Evolutionary conservation across 1,284 basidiomycete species (phyloP).

Genomic region (Tranzscheliella williamsii): DNA sequence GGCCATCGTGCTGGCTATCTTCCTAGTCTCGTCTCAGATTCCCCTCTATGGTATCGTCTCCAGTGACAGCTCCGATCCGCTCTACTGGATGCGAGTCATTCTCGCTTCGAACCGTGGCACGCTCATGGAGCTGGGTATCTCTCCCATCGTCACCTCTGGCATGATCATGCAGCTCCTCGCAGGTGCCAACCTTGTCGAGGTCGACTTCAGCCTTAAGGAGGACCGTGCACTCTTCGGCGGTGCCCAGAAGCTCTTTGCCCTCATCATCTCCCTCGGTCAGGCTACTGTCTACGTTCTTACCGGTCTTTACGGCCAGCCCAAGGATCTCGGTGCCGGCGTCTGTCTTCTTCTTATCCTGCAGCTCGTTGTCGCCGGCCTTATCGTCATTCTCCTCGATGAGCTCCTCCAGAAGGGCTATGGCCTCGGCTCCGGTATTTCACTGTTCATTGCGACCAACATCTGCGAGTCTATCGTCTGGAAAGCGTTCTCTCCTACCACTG

Average conservation of each 20-base stretch:
- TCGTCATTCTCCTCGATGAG: constrained; percentile 97
- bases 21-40: constrained; percentile 60
- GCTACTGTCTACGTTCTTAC: constrained; percentile 96
- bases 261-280: constrained; percentile 94
- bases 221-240: constrained; percentile 93
- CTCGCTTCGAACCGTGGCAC: constrained; percentile 97
- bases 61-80: constrained; percentile 71
- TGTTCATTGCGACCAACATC: constrained; percentile 99
- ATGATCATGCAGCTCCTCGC: constrained; percentile 99
- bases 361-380: constrained; percentile 87
- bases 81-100: constrained; percentile 99
- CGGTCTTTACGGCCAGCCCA: constrained; percentile 91
- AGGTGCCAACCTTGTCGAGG: constrained; percentile 94
- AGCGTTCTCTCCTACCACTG: constrained; percentile 94
- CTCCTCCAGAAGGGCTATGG: constrained; percentile 98
- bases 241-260: constrained; percentile 95
- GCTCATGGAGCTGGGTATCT: constrained; percentile 98
- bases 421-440: constrained; percentile 95
- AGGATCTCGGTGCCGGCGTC: constrained; percentile 92
- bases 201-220: constrained; percentile 96
- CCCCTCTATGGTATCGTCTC: constrained; percentile 61
- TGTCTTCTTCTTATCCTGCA: constrained; percentile 93
- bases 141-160: constrained; percentile 88
- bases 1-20: constrained; percentile 60
- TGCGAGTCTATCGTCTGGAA: constrained; percentile 99